These are phyloP conservation scores for Aspergillus indologenus DNA, from an alignment of 495 filamentous ascomycete species.

Conservation along the genomic window DNA sequence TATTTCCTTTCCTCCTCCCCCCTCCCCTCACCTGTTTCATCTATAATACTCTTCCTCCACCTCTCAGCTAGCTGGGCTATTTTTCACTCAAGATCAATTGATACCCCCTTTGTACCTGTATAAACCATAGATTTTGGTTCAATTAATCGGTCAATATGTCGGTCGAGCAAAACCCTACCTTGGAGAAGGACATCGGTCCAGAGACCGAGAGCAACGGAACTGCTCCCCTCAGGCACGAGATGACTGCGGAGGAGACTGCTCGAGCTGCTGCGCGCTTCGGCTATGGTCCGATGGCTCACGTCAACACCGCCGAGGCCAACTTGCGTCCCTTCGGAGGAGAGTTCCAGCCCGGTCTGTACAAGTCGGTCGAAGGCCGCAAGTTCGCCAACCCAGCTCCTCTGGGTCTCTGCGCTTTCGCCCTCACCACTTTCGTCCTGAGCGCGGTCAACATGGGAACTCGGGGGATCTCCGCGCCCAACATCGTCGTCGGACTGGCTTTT, in stretches of 20 bases:
- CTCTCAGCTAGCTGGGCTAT: conserved; percentile 27
- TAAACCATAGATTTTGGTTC: background rate
- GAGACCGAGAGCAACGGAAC: conserved; percentile 20
- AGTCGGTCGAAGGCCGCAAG: conserved; percentile 70
- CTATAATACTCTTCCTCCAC: conserved; percentile 9
- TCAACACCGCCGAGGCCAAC: conserved; percentile 59
- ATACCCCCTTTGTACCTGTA: conserved; percentile 2
- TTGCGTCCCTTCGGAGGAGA: conserved; percentile 90
- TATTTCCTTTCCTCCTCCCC: conserved; percentile 16
- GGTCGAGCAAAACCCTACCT: conserved; percentile 24
- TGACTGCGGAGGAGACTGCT: conserved; percentile 49
- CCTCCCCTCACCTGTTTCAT: conserved; percentile 12
- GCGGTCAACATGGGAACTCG: conserved; percentile 74
- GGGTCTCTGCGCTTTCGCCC: conserved; percentile 83
- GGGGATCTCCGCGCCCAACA: conserved; percentile 57
- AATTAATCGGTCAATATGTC: conserved; percentile 30
- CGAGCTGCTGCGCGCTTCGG: conserved; percentile 49
- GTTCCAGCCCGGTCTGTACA: conserved; percentile 92
- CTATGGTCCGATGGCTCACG: conserved; percentile 65
- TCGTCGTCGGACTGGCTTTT: conserved; percentile 68
- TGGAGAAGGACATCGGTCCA: conserved; percentile 39
- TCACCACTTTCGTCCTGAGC: conserved; percentile 93
- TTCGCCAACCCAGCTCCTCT: conserved; percentile 87
- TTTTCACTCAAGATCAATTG: conserved; percentile 3
- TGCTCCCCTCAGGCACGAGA: conserved; percentile 26